Base-by-base conservation (phyloP, 2,329 filamentous ascomycete species). In the Purpureocillium takamizusanense region DNA sequence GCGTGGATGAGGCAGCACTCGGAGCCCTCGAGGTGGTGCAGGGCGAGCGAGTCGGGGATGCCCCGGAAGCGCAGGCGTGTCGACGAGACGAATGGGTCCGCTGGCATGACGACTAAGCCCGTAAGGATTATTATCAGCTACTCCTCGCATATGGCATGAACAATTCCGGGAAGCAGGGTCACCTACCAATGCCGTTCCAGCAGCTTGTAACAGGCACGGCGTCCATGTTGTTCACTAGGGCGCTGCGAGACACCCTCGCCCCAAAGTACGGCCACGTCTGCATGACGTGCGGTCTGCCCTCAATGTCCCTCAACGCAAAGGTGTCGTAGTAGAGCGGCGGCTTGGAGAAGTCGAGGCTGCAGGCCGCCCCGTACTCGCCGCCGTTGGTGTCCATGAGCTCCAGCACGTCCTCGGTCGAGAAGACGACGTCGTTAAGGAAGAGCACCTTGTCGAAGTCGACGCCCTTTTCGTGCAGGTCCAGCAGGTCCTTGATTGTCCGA, bases 1-100 rank as follows among this genome's bases (percentile, higher is more conserved):
- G 76, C 75, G 52, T 86, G 83, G 39, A 86, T 78, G 37, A 89
- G 72, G 57, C 85, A 89, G 63, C 83, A 88, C 59, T 89, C 84
- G 12, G 78, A 83, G n/a, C 70, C 84, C 57, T 89, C 85, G 18
- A 88, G 65, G 51, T 86, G 82, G 18, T 64, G 51, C 7, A 57
- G 51, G 3, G 76, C 76, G 2, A 90, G 71, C 4, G 68, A 70
- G 51, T 85, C 81, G 0, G 74, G 53, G 16, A 83, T 66, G 4
- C 70, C 80, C 9, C 82, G 75, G 56, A 86, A 86, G n/a, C 61
- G 65, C 0, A 85, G 54, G 33, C 51, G 48, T 3, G 52, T 51
- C 2, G 58, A 53, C 2, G 60, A 62, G 45, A 75, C 68, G 51
- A 80, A 80, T 1, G 76, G 73, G 8, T 63, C 61, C 1, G 74